These are phyloP conservation scores for Nepenthes mirabilis DNA, from an alignment of 148 eudicot species.

Conservation along the genomic window DNA sequence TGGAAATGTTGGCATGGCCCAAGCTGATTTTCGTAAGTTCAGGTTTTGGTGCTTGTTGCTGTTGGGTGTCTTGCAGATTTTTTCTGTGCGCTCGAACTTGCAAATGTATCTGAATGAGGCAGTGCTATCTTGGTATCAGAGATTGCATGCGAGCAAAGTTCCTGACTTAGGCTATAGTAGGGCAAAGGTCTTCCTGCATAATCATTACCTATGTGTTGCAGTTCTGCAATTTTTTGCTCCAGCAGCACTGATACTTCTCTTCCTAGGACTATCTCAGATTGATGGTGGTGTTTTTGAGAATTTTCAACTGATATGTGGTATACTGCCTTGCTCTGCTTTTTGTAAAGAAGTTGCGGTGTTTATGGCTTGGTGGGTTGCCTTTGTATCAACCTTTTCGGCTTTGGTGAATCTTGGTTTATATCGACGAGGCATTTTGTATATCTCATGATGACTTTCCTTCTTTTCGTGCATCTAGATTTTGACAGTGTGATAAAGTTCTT, in stretches of 20 bases:
- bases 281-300: constrained; percentile 32
- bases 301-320: constrained; percentile 24
- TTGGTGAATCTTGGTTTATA: constrained; percentile 53
- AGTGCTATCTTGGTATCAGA: constrained; percentile 85
- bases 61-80: constrained; percentile 48
- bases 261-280: constrained; percentile 59
- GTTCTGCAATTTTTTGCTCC: constrained; percentile 66
- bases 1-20: constrained; percentile 61
- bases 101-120: constrained; percentile 90
- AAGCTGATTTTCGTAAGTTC: constrained; percentile 39
- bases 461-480: constrained; percentile 1
- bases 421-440: constrained; percentile 64
- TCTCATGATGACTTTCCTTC: constrained; percentile 38
- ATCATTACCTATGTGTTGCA: constrained; percentile 66
- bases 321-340: constrained; percentile 44
- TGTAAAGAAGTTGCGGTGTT: constrained; percentile 53
- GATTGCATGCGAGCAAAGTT: constrained; percentile 80
- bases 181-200: constrained; percentile 92
- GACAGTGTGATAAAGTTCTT: not conserved
- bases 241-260: constrained; percentile 55
- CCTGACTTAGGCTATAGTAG: constrained; percentile 88
- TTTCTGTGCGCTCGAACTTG: constrained; percentile 49
- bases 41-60: constrained; percentile 50
- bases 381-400: constrained; percentile 57
- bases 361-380: constrained; percentile 85